Evolutionary conservation across 2,329 filamentous ascomycete species (phyloP).

Genomic region (Kalaharituber pfeilii): DNA sequence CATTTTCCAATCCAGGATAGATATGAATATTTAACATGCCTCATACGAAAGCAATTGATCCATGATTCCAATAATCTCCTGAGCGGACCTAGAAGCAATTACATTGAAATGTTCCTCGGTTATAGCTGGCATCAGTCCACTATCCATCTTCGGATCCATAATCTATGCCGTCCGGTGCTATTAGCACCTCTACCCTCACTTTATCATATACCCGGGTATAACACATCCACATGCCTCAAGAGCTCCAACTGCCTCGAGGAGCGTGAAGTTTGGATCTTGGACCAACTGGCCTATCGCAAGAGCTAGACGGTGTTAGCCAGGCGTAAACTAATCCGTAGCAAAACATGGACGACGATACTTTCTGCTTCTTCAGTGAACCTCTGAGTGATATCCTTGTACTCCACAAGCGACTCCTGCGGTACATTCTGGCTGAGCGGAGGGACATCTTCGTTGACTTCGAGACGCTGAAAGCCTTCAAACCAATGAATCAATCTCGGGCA

Average conservation of each 20-base stretch:
- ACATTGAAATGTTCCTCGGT: constrained; percentile 75
- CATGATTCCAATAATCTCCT: constrained; percentile 80
- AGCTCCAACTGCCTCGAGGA: constrained; percentile 85
- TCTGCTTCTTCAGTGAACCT: constrained; percentile 37
- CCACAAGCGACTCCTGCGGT: constrained; percentile 16
- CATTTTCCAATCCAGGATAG: not conserved
- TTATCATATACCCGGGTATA: not conserved
- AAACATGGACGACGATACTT: constrained; percentile 27
- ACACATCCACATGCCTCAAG: constrained; percentile 41
- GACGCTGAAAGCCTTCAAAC: constrained; percentile 10
- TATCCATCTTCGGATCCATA: constrained; percentile 99
- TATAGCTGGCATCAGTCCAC: constrained; percentile 63
- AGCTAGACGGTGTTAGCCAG: constrained; percentile 33
- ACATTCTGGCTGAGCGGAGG: not conserved
- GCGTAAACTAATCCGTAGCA: not conserved
- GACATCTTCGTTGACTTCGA: constrained; percentile 12
- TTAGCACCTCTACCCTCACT: constrained; percentile 2
- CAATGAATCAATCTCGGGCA: not conserved
- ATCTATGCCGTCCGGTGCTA: constrained; percentile 42
- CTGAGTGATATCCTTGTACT: constrained; percentile 37
- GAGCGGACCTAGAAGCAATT: constrained; percentile 46
- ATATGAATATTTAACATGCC: constrained; percentile 26
- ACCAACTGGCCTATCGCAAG: constrained; percentile 65
- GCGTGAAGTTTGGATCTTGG: constrained; percentile 84
- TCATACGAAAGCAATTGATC: constrained; percentile 83